Base-by-base conservation (phyloP, 2,329 filamentous ascomycete genomes). In the Clonostachys solani region DNA sequence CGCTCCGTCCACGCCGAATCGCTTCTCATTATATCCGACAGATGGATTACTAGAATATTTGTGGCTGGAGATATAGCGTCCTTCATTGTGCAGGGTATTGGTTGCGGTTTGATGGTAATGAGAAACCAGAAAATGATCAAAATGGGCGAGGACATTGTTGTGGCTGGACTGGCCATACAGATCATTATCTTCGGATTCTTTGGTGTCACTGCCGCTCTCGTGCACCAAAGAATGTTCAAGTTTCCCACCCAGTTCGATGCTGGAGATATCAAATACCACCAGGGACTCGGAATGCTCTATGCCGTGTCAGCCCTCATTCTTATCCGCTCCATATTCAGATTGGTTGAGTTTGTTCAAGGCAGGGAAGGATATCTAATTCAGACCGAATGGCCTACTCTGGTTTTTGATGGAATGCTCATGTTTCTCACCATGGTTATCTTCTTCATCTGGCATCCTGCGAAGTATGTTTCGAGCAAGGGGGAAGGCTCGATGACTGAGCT, bases 101-200 rank as follows among this genome's bases (percentile, higher is more conserved):
- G 60, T 7, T 62, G 56, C 19, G 63, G 60, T 8, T 40, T 61
- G 7, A 52, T 58, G 16, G 55, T 56, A 46, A 29, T 29, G 23
- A 29, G 23, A 29, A 50, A 53, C 37, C 52, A 50, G 1, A 36
- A 40, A 35, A 33, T 13, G 7, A 50, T 45, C 37, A 53, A 47
- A 40, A 42, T 42, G 34, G 75, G 74, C 12, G 60, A 72, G 44
- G 66, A 71, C n/a, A 61, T 83, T 46, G 72, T 83, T 16, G 59
- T 83, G 8, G 71, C 55, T 6, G 80, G 80, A 5, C 61, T 84
- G 6, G 59, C 75, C n/a, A 57, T 83, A n/a, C 80, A 84, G 52
- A 66, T 83, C 12, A 34, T 75, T 18, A 68, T 77, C 40, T 81
- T 83, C 48, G 65, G 64, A 7, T 60, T 80, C 19, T 83, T 82